A percentile compares a stretch with the other conserved stretches of the same genome.
Evolutionary conservation across 352 stramenopile genomes (phyloP).

Genomic region (Phytopythium kandeliae): DNA sequence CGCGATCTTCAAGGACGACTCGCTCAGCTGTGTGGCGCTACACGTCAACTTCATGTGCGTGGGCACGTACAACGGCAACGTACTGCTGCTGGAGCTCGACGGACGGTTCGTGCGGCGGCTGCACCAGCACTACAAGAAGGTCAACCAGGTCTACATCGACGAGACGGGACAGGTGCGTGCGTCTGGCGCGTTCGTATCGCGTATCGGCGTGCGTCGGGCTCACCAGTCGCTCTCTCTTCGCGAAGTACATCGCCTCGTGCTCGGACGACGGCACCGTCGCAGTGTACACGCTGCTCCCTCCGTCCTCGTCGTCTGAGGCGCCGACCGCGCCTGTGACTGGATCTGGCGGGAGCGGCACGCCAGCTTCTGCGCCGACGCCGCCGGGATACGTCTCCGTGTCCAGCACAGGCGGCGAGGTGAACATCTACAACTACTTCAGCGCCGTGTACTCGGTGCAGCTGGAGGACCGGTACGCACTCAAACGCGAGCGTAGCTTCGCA

Average conservation of each 20-base stretch:
- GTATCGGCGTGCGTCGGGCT: no score
- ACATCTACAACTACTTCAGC: slow-evolving; percentile 88
- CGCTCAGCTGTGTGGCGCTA: slow-evolving; percentile 72
- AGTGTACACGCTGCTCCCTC: slow-evolving; percentile 66
- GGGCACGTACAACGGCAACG: slow-evolving; percentile 76
- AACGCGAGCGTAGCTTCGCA: slow-evolving; percentile 76
- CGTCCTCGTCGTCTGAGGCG: slow-evolving; percentile 8
- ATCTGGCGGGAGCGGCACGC: not conserved
- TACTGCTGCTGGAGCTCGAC: slow-evolving; percentile 73
- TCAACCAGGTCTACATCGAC: slow-evolving; percentile 82
- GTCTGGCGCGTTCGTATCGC: no score
- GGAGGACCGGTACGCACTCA: slow-evolving; percentile 72
- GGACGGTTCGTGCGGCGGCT: slow-evolving; percentile 72
- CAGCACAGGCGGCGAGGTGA: slow-evolving; percentile 74
- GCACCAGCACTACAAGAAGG: slow-evolving; percentile 87
- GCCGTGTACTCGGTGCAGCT: slow-evolving; percentile 77
- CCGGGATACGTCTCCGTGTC: slow-evolving; percentile 38
- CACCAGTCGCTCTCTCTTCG: no score
- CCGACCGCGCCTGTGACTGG: slow-evolving; percentile 9
- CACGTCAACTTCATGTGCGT: slow-evolving; percentile 78
- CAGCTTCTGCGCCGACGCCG: slow-evolving; percentile 8
- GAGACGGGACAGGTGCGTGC: slow-evolving; percentile 54
- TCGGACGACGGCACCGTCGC: slow-evolving; percentile 82
- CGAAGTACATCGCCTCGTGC: slow-evolving; percentile 75
- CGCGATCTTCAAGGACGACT: slow-evolving; percentile 84